Evolutionary conservation across 352 stramenopile genomes (phyloP).

Genomic region (Globisporangium mamillatum): DNA sequence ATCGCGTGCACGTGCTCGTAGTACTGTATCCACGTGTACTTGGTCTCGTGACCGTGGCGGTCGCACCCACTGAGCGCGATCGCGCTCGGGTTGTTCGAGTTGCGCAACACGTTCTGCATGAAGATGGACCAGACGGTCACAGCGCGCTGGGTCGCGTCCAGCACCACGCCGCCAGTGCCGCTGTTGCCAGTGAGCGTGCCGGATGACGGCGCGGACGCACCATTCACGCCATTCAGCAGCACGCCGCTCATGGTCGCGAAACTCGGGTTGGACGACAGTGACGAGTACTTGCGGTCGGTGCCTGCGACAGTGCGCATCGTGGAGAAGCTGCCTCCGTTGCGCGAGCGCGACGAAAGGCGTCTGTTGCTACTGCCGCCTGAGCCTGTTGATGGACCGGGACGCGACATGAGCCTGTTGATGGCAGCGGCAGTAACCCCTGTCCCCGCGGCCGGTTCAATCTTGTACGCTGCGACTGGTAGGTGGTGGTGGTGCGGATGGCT

Average conservation of each 20-base stretch:
- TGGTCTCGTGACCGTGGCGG: slow-evolving; percentile 5
- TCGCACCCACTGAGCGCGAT: slow-evolving; percentile 17
- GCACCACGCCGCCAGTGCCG: background rate
- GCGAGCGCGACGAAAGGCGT: slow-evolving; percentile 9
- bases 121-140: slow-evolving; percentile 19
- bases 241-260: slow-evolving; percentile 6
- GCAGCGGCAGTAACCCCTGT: background rate
- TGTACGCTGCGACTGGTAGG: slow-evolving; percentile 4
- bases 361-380: background rate
- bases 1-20: slow-evolving; percentile 28
- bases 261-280: slow-evolving; percentile 4
- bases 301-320: background rate
- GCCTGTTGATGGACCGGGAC: background rate
- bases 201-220: background rate
- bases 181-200: background rate
- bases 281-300: slow-evolving; percentile 14
- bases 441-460: slow-evolving; percentile 5
- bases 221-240: slow-evolving; percentile 2
- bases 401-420: background rate
- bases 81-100: slow-evolving; percentile 11
- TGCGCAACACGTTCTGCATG: slow-evolving; percentile 18
- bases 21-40: slow-evolving; percentile 37
- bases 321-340: slow-evolving; percentile 12
- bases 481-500: background rate
- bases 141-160: slow-evolving; percentile 10